A percentile compares a stretch with the other conserved stretches of the same genome.
These are phyloP conservation scores for Trifolium subterraneum DNA, from an alignment of 306 rosid genomes.

Conservation along the genomic window DNA sequence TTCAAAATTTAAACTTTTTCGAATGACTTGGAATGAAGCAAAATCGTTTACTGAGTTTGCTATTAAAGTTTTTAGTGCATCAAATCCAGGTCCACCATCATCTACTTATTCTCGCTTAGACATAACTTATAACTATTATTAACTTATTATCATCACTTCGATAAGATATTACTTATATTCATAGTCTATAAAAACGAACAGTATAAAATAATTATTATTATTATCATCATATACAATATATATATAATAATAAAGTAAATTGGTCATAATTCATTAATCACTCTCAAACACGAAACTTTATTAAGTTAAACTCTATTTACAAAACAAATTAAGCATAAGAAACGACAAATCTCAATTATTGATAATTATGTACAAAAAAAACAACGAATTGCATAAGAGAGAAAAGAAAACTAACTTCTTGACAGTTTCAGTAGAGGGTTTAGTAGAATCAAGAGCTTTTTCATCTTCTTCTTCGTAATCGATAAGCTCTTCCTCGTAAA, in stretches of 20 bases:
- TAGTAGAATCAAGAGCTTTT: slow-evolving; percentile 61
- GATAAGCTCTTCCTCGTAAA: slow-evolving; percentile 75
- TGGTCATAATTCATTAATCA: background rate
- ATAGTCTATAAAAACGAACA: background rate
- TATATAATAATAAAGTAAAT: background rate
- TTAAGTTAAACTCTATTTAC: background rate
- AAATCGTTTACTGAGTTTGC: background rate
- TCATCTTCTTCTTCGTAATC: slow-evolving; percentile 79
- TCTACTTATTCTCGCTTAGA: background rate
- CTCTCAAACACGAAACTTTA: background rate
- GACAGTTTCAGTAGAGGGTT: slow-evolving; percentile 58
- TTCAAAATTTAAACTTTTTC: background rate
- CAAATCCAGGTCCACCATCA: background rate
- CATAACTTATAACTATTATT: slow-evolving; percentile 7
- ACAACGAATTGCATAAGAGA: background rate
- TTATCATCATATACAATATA: no score
- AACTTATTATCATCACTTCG: background rate
- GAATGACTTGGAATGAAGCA: background rate
- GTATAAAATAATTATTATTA: background rate
- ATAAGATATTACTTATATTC: background rate
- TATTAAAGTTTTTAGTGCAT: background rate
- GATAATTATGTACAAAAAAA: background rate
- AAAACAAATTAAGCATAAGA: background rate
- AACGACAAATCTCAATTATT: background rate
- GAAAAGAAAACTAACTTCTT: slow-evolving; percentile 57